phyloP scores from a whole-genome alignment of 106 monocot genomes.

The Agapanthus africanus region DNA sequence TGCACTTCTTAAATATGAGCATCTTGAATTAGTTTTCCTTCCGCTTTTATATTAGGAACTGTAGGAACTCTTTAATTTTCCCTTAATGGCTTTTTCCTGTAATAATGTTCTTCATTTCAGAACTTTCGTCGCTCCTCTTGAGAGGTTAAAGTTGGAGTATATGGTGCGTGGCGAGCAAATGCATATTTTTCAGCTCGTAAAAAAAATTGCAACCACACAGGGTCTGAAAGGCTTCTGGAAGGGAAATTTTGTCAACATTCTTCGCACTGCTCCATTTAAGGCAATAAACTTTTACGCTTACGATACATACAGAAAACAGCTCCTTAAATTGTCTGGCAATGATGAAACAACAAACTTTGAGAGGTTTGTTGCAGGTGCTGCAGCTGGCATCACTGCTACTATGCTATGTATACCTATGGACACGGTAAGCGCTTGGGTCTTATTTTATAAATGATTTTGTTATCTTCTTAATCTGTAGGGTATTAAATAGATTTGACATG shows the following conservation, averaged over 20 bases:
- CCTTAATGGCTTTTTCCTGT: not conserved
- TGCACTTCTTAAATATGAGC: not conserved
- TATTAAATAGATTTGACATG: too few species aligned
- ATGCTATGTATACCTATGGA: slow-evolving; percentile 95
- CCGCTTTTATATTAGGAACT: not conserved
- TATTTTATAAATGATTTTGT: too few species aligned
- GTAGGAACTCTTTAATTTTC: too few species aligned
- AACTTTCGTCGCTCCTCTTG: slow-evolving; percentile 95
- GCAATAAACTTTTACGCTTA: slow-evolving; percentile 95
- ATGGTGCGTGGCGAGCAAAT: slow-evolving; percentile 78
- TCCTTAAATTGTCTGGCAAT: slow-evolving; percentile 73
- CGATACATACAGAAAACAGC: slow-evolving; percentile 85
- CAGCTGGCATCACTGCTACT: slow-evolving; percentile 90
- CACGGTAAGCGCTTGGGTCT: slow-evolving; percentile 68
- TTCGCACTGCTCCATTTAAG: slow-evolving; percentile 98
- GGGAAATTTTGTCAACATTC: slow-evolving; percentile 96
- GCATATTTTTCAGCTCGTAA: slow-evolving; percentile 58
- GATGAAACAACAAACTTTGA: slow-evolving; percentile 85
- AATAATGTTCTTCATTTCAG: slow-evolving; percentile 26
- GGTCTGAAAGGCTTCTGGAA: slow-evolving; percentile 96
- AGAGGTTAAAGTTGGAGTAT: slow-evolving; percentile 95
- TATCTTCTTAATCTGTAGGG: too few species aligned
- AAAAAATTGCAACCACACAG: slow-evolving; percentile 60
- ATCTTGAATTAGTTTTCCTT: not conserved
- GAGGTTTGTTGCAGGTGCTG: slow-evolving; percentile 85